phyloP scores from a whole-genome alignment of 75 land plant genomes.

The Pinus tabuliformis region DNA sequence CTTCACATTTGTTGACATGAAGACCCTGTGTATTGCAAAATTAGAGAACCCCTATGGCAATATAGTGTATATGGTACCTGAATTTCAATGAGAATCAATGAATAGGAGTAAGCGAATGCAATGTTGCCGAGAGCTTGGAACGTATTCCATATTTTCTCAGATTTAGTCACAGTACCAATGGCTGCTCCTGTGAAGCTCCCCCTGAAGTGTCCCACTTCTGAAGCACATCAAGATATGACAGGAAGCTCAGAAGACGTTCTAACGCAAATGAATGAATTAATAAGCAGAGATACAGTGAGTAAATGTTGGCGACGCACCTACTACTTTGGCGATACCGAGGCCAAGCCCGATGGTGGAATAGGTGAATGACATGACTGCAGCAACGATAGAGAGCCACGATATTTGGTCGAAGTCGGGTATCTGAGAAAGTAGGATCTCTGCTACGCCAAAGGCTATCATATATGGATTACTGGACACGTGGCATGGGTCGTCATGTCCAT shows the following conservation, averaged over 20 bases:
- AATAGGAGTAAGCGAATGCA: slow-evolving; percentile 72
- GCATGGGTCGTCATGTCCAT: slow-evolving; percentile 30
- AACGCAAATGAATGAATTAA: no score
- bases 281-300: no score
- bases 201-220: slow-evolving; percentile 40
- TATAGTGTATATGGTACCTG: slow-evolving; percentile 28
- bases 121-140: slow-evolving; percentile 82
- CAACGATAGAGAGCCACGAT: slow-evolving; percentile 65
- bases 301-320: slow-evolving; percentile 13
- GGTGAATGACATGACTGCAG: slow-evolving; percentile 69
- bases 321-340: slow-evolving; percentile 48
- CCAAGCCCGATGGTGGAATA: slow-evolving; percentile 61
- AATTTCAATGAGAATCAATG: slow-evolving; percentile 69
- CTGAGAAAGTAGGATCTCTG: slow-evolving; percentile 47
- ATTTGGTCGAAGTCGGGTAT: slow-evolving; percentile 56
- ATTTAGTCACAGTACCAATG: slow-evolving; percentile 49
- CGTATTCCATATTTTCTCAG: slow-evolving; percentile 60
- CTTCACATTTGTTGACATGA: no score
- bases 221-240: no score
- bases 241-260: no score
- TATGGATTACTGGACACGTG: slow-evolving; percentile 40
- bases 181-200: slow-evolving; percentile 64
- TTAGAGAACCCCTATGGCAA: no score
- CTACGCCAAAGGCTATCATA: slow-evolving; percentile 51
- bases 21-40: no score